Evolutionary conservation across 768 basidiomycete genomes (phyloP).

Genomic region (Suillus luteus): DNA sequence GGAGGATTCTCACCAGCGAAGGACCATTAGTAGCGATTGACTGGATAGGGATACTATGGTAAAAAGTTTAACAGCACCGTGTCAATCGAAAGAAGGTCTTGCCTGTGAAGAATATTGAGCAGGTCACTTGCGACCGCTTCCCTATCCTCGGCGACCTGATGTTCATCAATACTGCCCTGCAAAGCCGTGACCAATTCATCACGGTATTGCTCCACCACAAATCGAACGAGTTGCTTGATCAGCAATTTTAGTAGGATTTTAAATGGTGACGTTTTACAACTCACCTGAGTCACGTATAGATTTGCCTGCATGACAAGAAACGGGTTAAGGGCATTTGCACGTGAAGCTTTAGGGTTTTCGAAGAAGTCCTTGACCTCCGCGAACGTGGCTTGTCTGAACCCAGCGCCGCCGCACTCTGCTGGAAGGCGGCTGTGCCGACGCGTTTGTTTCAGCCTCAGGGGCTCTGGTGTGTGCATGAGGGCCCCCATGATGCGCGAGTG

Average conservation of each 20-base stretch:
- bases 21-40: conserved; percentile 90
- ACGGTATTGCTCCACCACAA: conserved; percentile 90
- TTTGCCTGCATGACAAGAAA: conserved; percentile 94
- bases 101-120: conserved; percentile 84
- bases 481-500: conserved; percentile 76
- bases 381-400: conserved; percentile 81
- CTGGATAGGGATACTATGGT: conserved; percentile 81
- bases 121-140: conserved; percentile 88
- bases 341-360: conserved; percentile 85
- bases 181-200: conserved; percentile 77
- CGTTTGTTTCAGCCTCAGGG: conserved; percentile 65
- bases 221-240: conserved; percentile 87
- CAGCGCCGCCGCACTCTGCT: conserved; percentile 65
- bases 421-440: conserved; percentile 51
- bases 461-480: conserved; percentile 75
- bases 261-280: conserved; percentile 15
- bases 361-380: conserved; percentile 91
- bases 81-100: conserved; percentile 10
- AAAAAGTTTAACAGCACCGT: conserved; percentile 13
- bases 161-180: conserved; percentile 65
- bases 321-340: conserved; percentile 83
- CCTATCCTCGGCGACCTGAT: conserved; percentile 66
- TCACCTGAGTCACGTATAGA: conserved; percentile 87
- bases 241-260: background rate
- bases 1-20: conserved; percentile 52